A percentile compares a stretch with the other conserved stretches of the same genome.
These are phyloP conservation scores for Dactylellina leptospora DNA, from an alignment of 2,329 filamentous ascomycete genomes.

Conservation along the genomic window DNA sequence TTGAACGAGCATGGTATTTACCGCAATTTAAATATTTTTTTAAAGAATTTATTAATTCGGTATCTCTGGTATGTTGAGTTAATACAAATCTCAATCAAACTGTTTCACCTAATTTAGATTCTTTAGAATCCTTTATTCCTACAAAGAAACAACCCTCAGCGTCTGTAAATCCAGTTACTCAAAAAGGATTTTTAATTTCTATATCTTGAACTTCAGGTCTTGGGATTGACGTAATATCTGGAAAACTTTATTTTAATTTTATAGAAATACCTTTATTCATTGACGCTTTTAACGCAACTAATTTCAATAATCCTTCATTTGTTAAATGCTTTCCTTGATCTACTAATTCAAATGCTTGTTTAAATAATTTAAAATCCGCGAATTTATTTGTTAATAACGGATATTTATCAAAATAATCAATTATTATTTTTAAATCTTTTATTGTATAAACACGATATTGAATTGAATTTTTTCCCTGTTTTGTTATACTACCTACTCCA, in stretches of 20 bases:
- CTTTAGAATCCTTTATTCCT: slow-evolving; percentile 14
- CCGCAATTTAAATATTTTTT: slow-evolving; percentile 33
- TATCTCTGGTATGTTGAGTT: slow-evolving; percentile 32
- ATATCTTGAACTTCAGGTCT: slow-evolving; percentile 18
- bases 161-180: slow-evolving; percentile 18
- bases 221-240: slow-evolving; percentile 9
- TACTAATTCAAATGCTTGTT: slow-evolving; percentile 28
- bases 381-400: slow-evolving; percentile 37
- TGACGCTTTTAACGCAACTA: slow-evolving; percentile 17
- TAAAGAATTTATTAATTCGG: slow-evolving; percentile 34
- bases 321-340: slow-evolving; percentile 24
- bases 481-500: slow-evolving; percentile 24
- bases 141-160: slow-evolving; percentile 19
- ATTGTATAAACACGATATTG: slow-evolving; percentile 55
- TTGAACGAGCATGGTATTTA: slow-evolving; percentile 24
- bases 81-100: slow-evolving; percentile 29
- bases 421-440: slow-evolving; percentile 54
- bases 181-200: slow-evolving; percentile 32
- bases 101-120: slow-evolving; percentile 35
- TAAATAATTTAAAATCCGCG: slow-evolving; percentile 28
- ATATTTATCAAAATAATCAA: slow-evolving; percentile 31
- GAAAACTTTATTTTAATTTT: slow-evolving; percentile 18
- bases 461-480: slow-evolving; percentile 49
- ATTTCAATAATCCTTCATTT: slow-evolving; percentile 26
- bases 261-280: slow-evolving; percentile 28